Base-by-base conservation (phyloP, 805 yeast genomes). In the Saturnispora gosingensis region DNA sequence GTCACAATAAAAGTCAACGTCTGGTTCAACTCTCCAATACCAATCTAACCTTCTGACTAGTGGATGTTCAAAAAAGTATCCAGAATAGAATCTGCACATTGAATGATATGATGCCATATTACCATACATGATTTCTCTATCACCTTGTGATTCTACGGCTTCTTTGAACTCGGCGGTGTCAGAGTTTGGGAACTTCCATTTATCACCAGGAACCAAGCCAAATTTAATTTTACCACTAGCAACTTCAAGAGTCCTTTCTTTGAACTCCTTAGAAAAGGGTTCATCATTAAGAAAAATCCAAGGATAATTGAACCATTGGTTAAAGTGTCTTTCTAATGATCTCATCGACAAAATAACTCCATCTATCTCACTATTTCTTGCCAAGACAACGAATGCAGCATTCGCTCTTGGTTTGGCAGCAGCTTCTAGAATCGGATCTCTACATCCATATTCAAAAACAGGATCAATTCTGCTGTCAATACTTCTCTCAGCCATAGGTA, bases 1-100 rank as follows among this genome's bases (percentile, higher is more conserved):
- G 65, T 91, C 97, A 68, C 99, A 91, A 64, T 75, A 88, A 63
- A 88, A 88, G 57, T 86, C 83, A 40, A 91, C 93, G 57, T 85
- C 85, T 3, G 98, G 98, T 66, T 93, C 99, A 11, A 93, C 88
- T 51, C 98, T 75, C 97, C 97, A 90, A 68, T 89, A 91, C 95
- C 96, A 91, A 55, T 89, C 88, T 51, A 81, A 75, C 54, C 80
- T 75, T 48, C 67, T 67, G 43, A 91, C 83, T 55, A 87, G 63
- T 5, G 85, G 85, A 65, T 91, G 97, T 54, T 82, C 78, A 69
- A 79, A 88, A 62, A 91, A 91, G 52, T 74, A 73, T 1, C 96
- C 96, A 0, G 95, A 81, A 63, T 86, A 88, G 64, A 83, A 90
- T n/a, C 97, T 75, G 65, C 98, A 91, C 98, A 91, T 91, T 62